Evolutionary conservation across 164 flowering plant species (phyloP).

Genomic region (Dillenia suffruticosa): DNA sequence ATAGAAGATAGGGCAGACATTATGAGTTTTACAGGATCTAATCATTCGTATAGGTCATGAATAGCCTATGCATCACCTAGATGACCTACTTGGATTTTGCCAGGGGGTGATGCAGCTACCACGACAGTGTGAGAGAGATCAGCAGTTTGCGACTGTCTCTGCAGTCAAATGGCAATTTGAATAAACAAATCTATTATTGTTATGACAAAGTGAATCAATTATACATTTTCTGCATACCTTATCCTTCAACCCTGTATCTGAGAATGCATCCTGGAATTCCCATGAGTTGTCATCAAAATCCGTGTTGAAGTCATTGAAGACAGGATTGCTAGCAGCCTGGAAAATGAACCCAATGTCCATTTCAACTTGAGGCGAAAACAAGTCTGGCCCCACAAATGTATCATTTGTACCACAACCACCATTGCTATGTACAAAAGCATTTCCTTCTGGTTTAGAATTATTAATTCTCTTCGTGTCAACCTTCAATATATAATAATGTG

Average conservation of each 20-base stretch:
- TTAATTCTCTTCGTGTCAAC: slow-evolving; percentile 16
- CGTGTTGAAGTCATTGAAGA: slow-evolving; percentile 8
- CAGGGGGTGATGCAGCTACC: slow-evolving; percentile 5
- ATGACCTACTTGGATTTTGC: slow-evolving; percentile 14
- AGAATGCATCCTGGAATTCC: slow-evolving; percentile 39
- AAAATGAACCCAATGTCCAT: slow-evolving; percentile 21
- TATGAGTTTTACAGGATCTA: no score
- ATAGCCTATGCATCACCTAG: neutral
- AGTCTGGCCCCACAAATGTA: slow-evolving; percentile 17
- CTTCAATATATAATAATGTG: slow-evolving; percentile 18
- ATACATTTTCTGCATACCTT: neutral
- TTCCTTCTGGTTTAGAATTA: slow-evolving; percentile 5
- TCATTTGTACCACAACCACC: slow-evolving; percentile 5
- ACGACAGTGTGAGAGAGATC: slow-evolving; percentile 15
- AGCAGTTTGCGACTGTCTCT: slow-evolving; percentile 4
- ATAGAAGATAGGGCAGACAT: no score
- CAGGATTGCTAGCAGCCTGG: slow-evolving; percentile 9
- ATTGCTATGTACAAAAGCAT: slow-evolving; percentile 13
- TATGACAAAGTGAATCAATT: no score
- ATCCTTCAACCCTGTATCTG: slow-evolving; percentile 18
- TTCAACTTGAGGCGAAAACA: slow-evolving; percentile 12
- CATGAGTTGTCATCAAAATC: slow-evolving; percentile 30
- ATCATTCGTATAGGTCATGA: no score
- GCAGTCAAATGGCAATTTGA: no score
- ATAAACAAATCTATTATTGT: no score